Evolutionary conservation across 345 rosid genomes (phyloP), one percentile per base, ranked within the genome.

Genomic region (Camelina neglecta): DNA sequence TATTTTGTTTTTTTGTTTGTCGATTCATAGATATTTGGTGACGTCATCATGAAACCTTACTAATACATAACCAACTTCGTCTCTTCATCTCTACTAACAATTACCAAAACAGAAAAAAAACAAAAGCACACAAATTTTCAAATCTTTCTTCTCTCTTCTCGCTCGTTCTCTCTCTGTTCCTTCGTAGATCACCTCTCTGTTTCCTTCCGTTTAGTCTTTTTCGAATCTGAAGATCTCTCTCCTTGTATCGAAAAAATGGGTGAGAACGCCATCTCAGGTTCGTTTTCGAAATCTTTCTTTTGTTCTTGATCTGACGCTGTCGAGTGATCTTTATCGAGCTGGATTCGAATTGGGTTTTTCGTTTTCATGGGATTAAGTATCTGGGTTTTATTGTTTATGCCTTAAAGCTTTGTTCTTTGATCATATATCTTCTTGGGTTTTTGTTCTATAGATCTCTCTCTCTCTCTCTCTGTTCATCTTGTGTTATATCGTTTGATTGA

Each of bases 261-360:
- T 57, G 62, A 61, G 44, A 66, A 79, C 75, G 75, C 74, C 68
- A 60, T 60, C 72, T 80, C 85, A 75, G 85, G 95, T 81, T 23
- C 55, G 61, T 71, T 56, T 61, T 8, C 11, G 24, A 39, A 62
- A 48, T 36, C 75, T 48, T 69, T 69, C 61, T 79, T 60, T 41
- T 41, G 24, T 56, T 78, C 67, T 74, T 79, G 72, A 74, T 67
- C 55, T 66, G 29, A n/a, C 44, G 35, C 15, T 5, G 12, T 33
- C 10, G 35, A 65, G 31, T 65, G 31, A 48, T 72, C 61, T 50
- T 50, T 48, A 31, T 18, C 23, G 1, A 65, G 72, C 64, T 73
- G 18, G 41, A 49, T 69, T 74, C 11, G 82, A 56, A 31, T 55
- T 63, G 57, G 63, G 51, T 55, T 79, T 39, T 55, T 15, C 33